Evolutionary conservation across 192 early-diverging fungal species (phyloP).

Genomic region (Allomyces macrogynus): DNA sequence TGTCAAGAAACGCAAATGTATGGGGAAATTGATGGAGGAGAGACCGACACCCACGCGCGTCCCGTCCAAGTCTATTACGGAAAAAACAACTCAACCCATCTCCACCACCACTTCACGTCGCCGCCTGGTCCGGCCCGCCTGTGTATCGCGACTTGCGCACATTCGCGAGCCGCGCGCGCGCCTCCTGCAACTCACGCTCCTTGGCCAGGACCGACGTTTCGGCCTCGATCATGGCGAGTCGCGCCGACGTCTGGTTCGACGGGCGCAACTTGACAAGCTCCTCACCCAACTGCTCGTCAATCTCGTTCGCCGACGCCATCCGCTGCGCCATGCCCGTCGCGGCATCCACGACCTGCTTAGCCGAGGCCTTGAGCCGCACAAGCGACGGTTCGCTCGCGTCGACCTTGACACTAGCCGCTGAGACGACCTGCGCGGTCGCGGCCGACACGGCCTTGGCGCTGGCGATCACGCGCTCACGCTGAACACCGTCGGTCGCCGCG

Average conservation of each 20-base stretch:
- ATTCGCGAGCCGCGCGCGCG: slow-evolving; percentile 19
- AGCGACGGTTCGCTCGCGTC: not conserved
- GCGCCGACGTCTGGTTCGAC: not conserved
- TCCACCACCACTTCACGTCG: no score
- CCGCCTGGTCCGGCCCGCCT: not conserved
- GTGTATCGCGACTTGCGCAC: slow-evolving; percentile 27
- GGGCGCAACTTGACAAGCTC: not conserved
- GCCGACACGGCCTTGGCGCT: slow-evolving; percentile 20
- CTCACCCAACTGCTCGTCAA: not conserved
- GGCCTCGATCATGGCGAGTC: slow-evolving; percentile 19
- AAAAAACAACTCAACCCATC: no score
- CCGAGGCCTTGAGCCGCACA: not conserved
- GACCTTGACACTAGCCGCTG: slow-evolving; percentile 17
- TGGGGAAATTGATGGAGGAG: no score
- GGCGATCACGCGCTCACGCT: slow-evolving; percentile 26
- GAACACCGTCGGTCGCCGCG: slow-evolving; percentile 17
- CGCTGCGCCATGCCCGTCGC: not conserved
- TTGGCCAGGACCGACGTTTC: slow-evolving; percentile 31
- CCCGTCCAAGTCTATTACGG: no score
- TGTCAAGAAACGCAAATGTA: no score
- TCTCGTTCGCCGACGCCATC: not conserved
- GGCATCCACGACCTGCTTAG: not conserved
- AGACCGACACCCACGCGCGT: no score
- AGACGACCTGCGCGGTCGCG: slow-evolving; percentile 25
- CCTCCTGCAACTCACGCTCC: slow-evolving; percentile 36